Conservation (phyloP, 352 stramenopile genomes). For the Pythium insidiosum region DNA sequence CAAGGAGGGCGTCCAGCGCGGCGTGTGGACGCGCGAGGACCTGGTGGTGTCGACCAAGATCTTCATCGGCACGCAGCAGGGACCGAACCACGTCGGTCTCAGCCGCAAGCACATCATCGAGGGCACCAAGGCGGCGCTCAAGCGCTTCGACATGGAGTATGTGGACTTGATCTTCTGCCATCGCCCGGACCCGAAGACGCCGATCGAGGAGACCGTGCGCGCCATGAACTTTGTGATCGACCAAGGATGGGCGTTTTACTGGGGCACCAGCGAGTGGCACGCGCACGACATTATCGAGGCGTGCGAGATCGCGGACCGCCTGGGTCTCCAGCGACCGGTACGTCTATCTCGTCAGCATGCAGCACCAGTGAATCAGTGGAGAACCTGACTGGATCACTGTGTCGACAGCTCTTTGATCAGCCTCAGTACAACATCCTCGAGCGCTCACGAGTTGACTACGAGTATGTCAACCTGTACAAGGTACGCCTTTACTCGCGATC, state of each 20-base stretch:
- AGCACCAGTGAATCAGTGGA: too few species aligned
- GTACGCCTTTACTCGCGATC: neutral
- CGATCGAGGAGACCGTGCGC: constrained; percentile 66
- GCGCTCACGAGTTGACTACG: constrained; percentile 55
- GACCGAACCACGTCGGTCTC: constrained; percentile 27
- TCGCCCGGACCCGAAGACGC: constrained; percentile 42
- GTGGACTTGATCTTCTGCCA: constrained; percentile 70
- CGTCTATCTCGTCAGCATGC: too few species aligned
- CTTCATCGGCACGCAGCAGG: constrained; percentile 33
- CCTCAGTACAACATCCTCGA: constrained; percentile 73
- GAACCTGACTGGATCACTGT: too few species aligned
- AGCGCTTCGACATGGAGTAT: constrained; percentile 44
- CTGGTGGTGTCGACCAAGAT: constrained; percentile 68
- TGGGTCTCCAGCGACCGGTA: constrained; percentile 24
- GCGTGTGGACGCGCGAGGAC: constrained; percentile 38
- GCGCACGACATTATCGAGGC: constrained; percentile 62
- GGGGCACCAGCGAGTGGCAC: constrained; percentile 74
- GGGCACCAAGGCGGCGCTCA: constrained; percentile 45
- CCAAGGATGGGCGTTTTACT: constrained; percentile 55
- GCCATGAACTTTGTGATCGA: constrained; percentile 68
- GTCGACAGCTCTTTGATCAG: constrained; percentile 42
- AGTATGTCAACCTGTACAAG: constrained; percentile 67
- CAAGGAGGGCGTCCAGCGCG: constrained; percentile 36
- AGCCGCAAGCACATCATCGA: constrained; percentile 58
- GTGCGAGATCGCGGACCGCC: constrained; percentile 32